Evolutionary conservation across 352 stramenopile species (phyloP).

Genomic region (Pythium periplocum): DNA sequence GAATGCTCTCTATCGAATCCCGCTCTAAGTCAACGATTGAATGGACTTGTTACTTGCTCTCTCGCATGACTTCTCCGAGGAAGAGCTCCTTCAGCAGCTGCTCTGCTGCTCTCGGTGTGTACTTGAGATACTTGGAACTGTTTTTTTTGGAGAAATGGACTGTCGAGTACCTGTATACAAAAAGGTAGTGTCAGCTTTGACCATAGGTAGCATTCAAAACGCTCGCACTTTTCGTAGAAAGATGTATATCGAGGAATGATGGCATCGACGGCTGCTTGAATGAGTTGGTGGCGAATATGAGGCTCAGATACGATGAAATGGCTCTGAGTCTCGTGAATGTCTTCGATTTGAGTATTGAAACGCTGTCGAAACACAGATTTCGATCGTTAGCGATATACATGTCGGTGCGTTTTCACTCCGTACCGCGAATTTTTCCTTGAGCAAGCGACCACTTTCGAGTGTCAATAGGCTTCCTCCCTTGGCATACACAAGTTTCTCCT

Average conservation of each 20-base stretch:
- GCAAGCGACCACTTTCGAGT: slow-evolving; percentile 83
- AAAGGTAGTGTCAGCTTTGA: slow-evolving; percentile 4
- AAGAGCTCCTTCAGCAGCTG: slow-evolving; percentile 83
- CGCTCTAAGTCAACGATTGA: slow-evolving; percentile 14
- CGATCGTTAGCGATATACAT: not conserved
- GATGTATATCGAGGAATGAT: slow-evolving; percentile 87
- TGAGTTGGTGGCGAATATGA: slow-evolving; percentile 77
- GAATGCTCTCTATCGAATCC: slow-evolving; percentile 58
- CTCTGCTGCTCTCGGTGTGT: slow-evolving; percentile 78
- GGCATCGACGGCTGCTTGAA: slow-evolving; percentile 74
- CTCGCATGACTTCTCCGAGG: slow-evolving; percentile 30
- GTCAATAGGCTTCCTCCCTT: slow-evolving; percentile 81
- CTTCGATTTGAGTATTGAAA: slow-evolving; percentile 70
- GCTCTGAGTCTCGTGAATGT: slow-evolving; percentile 60
- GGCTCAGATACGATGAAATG: slow-evolving; percentile 84
- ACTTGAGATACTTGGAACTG: slow-evolving; percentile 86
- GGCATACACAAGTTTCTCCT: slow-evolving; percentile 82
- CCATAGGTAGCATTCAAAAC: not conserved
- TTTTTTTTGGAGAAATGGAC: slow-evolving; percentile 93
- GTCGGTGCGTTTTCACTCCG: not conserved
- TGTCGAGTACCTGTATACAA: slow-evolving; percentile 65
- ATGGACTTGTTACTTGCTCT: slow-evolving; percentile 10
- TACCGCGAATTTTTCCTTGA: slow-evolving; percentile 91
- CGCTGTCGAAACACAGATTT: slow-evolving; percentile 25
- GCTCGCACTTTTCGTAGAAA: slow-evolving; percentile 87